Evolutionary conservation across 805 yeast genomes (phyloP).

Genomic region (Schizosaccharomyces lindneri): DNA sequence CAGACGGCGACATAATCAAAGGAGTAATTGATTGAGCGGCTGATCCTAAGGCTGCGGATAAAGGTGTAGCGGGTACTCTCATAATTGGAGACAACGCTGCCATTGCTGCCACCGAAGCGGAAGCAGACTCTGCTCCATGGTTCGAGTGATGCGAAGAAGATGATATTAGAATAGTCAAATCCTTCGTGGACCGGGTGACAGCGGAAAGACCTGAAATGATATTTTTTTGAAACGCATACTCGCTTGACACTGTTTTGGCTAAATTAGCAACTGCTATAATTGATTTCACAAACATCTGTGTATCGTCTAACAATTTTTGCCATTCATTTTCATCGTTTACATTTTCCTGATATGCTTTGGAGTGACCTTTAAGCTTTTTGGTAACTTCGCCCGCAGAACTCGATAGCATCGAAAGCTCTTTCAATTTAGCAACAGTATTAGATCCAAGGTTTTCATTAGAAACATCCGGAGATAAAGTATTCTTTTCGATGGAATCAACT

Average conservation of each 20-base stretch:
- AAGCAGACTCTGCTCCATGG: background rate
- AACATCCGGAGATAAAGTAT: slow-evolving; percentile 10
- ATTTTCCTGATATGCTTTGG: slow-evolving; percentile 23
- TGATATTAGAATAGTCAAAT: slow-evolving; percentile 66
- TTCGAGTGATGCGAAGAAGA: background rate
- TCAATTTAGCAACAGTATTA: slow-evolving; percentile 35
- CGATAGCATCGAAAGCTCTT: slow-evolving; percentile 54
- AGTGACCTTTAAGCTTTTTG: slow-evolving; percentile 29
- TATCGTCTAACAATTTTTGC: slow-evolving; percentile 56
- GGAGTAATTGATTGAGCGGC: slow-evolving; percentile 16
- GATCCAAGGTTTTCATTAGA: slow-evolving; percentile 12
- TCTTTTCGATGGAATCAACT: slow-evolving; percentile 18
- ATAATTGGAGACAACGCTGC: slow-evolving; percentile 4
- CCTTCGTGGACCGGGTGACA: slow-evolving; percentile 68
- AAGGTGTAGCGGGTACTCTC: slow-evolving; percentile 14
- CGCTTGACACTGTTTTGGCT: slow-evolving; percentile 58
- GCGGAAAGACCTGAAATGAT: slow-evolving; percentile 55
- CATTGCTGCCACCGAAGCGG: background rate
- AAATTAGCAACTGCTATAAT: slow-evolving; percentile 62
- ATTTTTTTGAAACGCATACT: slow-evolving; percentile 52
- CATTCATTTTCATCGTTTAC: slow-evolving; percentile 24
- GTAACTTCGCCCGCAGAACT: slow-evolving; percentile 58
- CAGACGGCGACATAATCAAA: background rate
- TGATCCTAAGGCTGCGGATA: slow-evolving; percentile 17
- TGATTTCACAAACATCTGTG: slow-evolving; percentile 55